Base-by-base conservation (phyloP, 192 early-diverging fungal species). In the Podila verticillata region DNA sequence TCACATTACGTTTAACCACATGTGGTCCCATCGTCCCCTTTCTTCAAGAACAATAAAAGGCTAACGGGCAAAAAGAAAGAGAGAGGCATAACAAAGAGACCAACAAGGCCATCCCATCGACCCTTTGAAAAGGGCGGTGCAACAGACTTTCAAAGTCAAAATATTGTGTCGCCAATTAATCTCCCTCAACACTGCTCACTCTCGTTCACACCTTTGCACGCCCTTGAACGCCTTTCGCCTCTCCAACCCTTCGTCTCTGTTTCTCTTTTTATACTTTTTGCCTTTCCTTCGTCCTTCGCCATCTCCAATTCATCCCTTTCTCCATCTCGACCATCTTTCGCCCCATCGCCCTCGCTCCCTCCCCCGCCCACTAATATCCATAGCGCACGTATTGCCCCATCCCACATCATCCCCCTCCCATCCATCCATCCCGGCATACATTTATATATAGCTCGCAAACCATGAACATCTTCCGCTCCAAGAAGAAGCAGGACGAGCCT, bases 401-500 rank as follows among this genome's bases (percentile, higher is more conserved):
- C 24, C 22, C 22, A 22, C 51, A 24, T 26, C 51, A 54, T 24
- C 51, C 51, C 12, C 12, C 22, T 26, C 22, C 8, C 51, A 54
- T 24, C 51, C 24, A 24, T 26, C n/a, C 24, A 54, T 54, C n/a
- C 20, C 12, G 7, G 22, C 0, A 54, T 2, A 54, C 51, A 24
- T 24, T 3, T 44, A 13, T 22, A 1, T 26, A 54, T 54, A n/a
- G 20, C 51, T 22, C 24, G 5, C 5, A 26, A 24, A 54, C 28
- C 31, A 72, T 72, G 70, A 72, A 72, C 54, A 51, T 72, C 61
- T 72, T 72, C 49, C 31, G 62, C 34, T 17, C 36, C 31, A 72
- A 65, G 63, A 72, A 72, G 54, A 72, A 64, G 48, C 69, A 71
- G 28, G 70, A 72, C 57, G 54, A 59, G 35, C 70, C 70, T 26